Evolutionary conservation across 352 stramenopile genomes (phyloP), one percentile per base, ranked within the genome.

Genomic region (Thalassiosira mediterranea): DNA sequence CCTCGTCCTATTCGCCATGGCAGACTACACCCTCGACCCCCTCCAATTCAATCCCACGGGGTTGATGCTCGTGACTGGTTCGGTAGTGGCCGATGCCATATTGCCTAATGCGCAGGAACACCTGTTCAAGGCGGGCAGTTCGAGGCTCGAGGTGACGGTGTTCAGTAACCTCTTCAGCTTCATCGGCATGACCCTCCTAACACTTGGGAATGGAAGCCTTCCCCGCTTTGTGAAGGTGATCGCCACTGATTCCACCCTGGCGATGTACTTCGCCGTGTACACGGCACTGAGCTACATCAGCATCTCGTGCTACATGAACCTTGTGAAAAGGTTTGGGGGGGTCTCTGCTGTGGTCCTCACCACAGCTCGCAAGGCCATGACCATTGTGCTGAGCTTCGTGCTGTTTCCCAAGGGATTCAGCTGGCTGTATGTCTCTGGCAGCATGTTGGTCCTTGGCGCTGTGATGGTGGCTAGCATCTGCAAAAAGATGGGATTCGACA

Each of bases 61-160:
- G 38, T 79, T 95, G 29, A 77, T 79, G 15, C 79, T 96, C 28
- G 91, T 96, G 0, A 86, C 82, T 2, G 51, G 94, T 17, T 89
- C 72, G 54, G 88, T 95, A 26, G 91, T 88, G 73, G 89, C 88
- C 1, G 91, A 96, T 83, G 83, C 89, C n/a, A 79, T 95, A 29
- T 65, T 95, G 40, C 91, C 91, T 13, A 96, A 96, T 73, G 83
- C 91, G 51, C 91, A 96, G 72, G 91, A 95, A 61, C 70, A 82
- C 54, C 62, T 95, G 23, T 95, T 95, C 72, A 54, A 68, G 51
- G 68, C 84, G 42, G 76, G 69, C 62, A 64, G 62, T 32, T 83
- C 69, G 10, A 61, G 82, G 5, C 56, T 75, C 25, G 76, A 84
- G 51, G 76, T 84, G 21, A 92, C 86, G 2, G 90, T 89, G 25